A percentile compares a stretch with the other conserved stretches of the same genome.
Evolutionary conservation across 306 rosid species (phyloP).

Genomic region (Rosa persica): DNA sequence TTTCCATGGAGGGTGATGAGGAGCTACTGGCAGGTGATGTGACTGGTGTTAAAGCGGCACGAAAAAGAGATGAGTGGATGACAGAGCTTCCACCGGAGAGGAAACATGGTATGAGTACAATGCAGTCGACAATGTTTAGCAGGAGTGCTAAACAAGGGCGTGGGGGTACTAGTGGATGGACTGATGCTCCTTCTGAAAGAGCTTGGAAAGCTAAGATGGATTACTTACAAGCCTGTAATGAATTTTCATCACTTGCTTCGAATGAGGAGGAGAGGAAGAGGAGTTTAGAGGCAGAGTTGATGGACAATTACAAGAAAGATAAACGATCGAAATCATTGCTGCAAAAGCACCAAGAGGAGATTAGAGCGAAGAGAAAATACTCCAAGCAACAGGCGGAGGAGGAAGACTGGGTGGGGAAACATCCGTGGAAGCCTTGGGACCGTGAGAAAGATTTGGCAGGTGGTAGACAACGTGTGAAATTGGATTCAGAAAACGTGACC

Average conservation of each 20-base stretch:
- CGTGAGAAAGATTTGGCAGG: conserved; percentile 82
- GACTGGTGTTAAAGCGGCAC: background rate
- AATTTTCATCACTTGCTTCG: conserved; percentile 74
- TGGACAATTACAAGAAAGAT: conserved; percentile 74
- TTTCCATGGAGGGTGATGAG: background rate
- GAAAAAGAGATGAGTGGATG: background rate
- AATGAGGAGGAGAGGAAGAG: conserved; percentile 58
- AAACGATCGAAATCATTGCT: conserved; percentile 76
- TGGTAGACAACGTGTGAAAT: conserved; percentile 61
- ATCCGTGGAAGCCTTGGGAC: conserved; percentile 99
- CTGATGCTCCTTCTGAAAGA: conserved; percentile 78
- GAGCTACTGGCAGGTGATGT: background rate
- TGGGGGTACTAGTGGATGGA: conserved; percentile 59
- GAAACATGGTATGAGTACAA: conserved; percentile 33
- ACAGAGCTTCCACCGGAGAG: background rate
- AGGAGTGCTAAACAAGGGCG: conserved; percentile 12
- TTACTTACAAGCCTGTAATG: conserved; percentile 78
- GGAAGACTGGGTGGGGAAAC: conserved; percentile 70
- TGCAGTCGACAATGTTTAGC: conserved; percentile 69
- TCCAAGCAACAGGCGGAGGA: conserved; percentile 39
- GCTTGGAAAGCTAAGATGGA: conserved; percentile 87
- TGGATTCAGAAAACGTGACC: conserved; percentile 68
- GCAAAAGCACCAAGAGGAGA: conserved; percentile 62
- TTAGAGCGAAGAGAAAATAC: conserved; percentile 56
- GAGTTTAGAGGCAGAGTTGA: conserved; percentile 69